A percentile compares a stretch with the other conserved stretches of the same genome.
phyloP scores from a whole-genome alignment of 108 stramenopile genomes.

The Pseudonitzschia delicatissima region DNA sequence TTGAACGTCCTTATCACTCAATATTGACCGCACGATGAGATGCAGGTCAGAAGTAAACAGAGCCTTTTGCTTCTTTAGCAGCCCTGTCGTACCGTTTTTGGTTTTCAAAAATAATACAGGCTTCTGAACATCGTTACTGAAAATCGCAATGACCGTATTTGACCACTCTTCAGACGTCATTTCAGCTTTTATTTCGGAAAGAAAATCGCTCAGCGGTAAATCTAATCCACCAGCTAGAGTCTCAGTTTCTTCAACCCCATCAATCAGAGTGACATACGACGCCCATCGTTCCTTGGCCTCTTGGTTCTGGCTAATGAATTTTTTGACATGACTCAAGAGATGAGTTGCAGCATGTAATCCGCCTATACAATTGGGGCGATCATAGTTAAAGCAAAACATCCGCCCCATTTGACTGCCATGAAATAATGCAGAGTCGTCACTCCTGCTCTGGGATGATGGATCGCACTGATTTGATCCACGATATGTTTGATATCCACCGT shows the following conservation, averaged over 20 bases:
- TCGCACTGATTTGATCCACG: conserved; percentile 9
- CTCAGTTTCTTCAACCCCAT: conserved; percentile 46
- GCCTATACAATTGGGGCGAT: conserved; percentile 51
- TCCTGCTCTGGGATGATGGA: not conserved
- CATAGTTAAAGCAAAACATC: conserved; percentile 44
- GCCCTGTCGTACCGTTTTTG: not conserved
- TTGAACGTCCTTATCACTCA: not conserved
- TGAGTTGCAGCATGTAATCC: conserved; percentile 29
- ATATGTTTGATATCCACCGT: conserved; percentile 42
- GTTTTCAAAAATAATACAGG: conserved; percentile 17
- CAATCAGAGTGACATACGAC: conserved; percentile 44
- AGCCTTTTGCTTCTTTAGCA: conserved; percentile 1
- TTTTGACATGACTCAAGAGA: conserved; percentile 17
- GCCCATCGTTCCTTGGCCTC: conserved; percentile 38
- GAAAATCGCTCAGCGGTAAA: conserved; percentile 17
- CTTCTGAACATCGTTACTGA: not conserved
- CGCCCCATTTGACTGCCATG: conserved; percentile 37
- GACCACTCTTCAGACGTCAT: conserved; percentile 6
- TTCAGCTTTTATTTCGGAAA: not conserved
- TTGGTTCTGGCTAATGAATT: conserved; percentile 33
- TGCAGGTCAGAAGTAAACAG: conserved; percentile 35
- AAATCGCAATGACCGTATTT: conserved; percentile 23
- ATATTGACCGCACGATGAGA: conserved; percentile 6
- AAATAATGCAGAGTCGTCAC: not conserved
- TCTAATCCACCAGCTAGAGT: conserved; percentile 34